Percentiles rank a stretch among this genome's conserved stretches.
Conservation (phyloP, 148 eudicot genomes). For the Nepenthes gracilis region DNA sequence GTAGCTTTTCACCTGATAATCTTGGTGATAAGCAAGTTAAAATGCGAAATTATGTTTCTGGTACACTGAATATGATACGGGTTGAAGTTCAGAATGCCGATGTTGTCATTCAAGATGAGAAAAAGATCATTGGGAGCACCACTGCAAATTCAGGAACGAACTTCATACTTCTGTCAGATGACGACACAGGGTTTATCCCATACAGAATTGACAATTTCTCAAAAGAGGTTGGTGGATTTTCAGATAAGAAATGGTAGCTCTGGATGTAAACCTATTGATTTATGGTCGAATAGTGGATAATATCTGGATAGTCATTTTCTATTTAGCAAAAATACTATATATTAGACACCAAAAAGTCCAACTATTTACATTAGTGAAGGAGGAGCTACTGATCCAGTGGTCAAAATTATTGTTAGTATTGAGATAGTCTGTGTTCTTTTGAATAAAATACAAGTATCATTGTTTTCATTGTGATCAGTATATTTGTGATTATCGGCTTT, state of each 20-base stretch:
- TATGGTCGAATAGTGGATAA: neutral
- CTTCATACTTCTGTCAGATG: slow-evolving; percentile 83
- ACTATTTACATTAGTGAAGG: too few species aligned
- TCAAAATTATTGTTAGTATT: too few species aligned
- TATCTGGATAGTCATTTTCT: too few species aligned
- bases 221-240: slow-evolving; percentile 51
- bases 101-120: slow-evolving; percentile 48
- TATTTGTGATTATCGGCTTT: too few species aligned
- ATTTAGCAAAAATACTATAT: too few species aligned
- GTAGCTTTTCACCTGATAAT: slow-evolving; percentile 80
- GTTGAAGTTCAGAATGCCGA: slow-evolving; percentile 95
- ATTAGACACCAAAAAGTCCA: too few species aligned
- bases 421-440: too few species aligned
- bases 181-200: slow-evolving; percentile 93
- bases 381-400: too few species aligned
- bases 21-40: slow-evolving; percentile 91
- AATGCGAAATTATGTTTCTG: slow-evolving; percentile 66
- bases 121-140: slow-evolving; percentile 43
- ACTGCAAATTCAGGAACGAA: slow-evolving; percentile 75
- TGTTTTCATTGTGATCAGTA: too few species aligned
- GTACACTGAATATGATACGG: slow-evolving; percentile 60
- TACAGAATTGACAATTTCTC: slow-evolving; percentile 94
- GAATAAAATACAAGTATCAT: too few species aligned
- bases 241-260: neutral
- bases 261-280: neutral